Evolutionary conservation across 1,139 yeast genomes (phyloP).

Genomic region (Protomyces macrosporus): DNA sequence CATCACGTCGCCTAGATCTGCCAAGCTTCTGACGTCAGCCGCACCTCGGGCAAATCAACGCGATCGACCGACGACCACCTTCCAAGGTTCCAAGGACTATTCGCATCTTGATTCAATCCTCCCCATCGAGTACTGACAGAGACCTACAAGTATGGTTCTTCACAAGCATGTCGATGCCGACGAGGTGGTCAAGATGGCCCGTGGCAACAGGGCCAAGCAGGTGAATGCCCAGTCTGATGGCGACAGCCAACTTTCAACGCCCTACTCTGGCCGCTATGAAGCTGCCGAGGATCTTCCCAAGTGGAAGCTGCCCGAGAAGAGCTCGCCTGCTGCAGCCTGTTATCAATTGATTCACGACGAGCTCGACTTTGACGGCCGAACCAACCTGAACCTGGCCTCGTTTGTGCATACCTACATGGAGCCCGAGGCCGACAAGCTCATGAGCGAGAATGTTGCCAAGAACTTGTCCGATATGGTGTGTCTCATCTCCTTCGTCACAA

Average conservation of each 20-base stretch:
- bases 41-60: not conserved
- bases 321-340: constrained; percentile 44
- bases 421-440: constrained; percentile 49
- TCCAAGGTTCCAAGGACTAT: not conserved
- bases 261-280: constrained; percentile 21
- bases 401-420: constrained; percentile 75
- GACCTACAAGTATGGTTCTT: not conserved
- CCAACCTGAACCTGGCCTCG: constrained; percentile 69
- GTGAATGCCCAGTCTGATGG: constrained; percentile 1
- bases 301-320: constrained; percentile 47
- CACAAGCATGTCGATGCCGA: constrained; percentile 25
- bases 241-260: constrained; percentile 10
- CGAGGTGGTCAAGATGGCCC: constrained; percentile 9
- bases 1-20: not conserved
- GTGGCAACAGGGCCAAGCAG: constrained; percentile 8
- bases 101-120: not conserved
- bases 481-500: not conserved
- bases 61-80: too few relatives aligned
- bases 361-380: constrained; percentile 74
- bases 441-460: constrained; percentile 68
- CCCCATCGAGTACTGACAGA: not conserved
- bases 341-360: constrained; percentile 66
- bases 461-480: constrained; percentile 69
- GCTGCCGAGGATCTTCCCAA: constrained; percentile 35
- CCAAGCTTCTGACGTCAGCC: not conserved